Evolutionary conservation across 1,284 basidiomycete genomes (phyloP), one percentile per base, ranked within the genome.

Genomic region (Mycena sp.): DNA sequence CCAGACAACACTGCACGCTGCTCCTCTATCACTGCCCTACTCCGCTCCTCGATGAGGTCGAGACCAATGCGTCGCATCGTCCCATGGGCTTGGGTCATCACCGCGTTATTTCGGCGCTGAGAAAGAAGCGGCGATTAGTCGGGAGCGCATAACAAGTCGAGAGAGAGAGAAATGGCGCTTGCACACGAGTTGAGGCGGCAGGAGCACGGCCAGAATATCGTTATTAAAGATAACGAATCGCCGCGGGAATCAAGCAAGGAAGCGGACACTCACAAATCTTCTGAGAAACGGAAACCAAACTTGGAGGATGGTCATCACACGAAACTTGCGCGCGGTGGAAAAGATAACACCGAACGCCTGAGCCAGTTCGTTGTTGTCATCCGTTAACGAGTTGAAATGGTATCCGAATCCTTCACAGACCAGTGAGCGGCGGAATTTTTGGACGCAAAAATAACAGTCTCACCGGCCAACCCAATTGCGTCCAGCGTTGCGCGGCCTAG

Each of bases 401-500:
- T 93, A 93, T 62, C 87, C 89, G 76, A 93, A 93, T 9, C 88
- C 87, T 88, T 69, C 13, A 38, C 13, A 52, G 62, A 48, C 22
- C 48, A 48, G 54, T 60, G 59, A 67, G 59, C 62, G 6, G 48
- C 20, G 52, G 9, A 5, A 4, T 25, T 16, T 48, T 46, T 38
- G 25, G 50, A n/a, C 0, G 9, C 18, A 48, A 62, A 39, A 50
- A 62, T 54, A 64, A 50, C 25, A 44, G 54, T 69, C 79, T 55
- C 73, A 84, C 91, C 91, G 22, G 93, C 90, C 56, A 90, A 83
- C 7, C 92, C 92, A 68, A 95, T 93, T 55, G 92, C 86, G 75
- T 94, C 93, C 18, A 94, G 83, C 1, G 91, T 92, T 10, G 91
- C 87, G 44, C 88, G 86, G 2, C 85, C 87, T 11, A 94, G 84